Conservation (phyloP, 768 basidiomycete species). For the Chalciporus chontae region DNA sequence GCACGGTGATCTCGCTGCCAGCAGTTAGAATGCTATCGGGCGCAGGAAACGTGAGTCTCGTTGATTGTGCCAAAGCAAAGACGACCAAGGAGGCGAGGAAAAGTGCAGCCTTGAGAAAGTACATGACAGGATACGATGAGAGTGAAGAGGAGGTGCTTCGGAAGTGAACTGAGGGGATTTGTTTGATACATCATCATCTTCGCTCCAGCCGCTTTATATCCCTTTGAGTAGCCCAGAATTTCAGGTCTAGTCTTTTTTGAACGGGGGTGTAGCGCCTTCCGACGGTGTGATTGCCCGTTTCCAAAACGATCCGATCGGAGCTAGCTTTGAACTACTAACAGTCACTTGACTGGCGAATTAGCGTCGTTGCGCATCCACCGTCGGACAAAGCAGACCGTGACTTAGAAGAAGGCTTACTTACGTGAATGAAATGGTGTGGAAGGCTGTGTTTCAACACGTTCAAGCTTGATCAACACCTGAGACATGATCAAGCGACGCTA, state of each 20-base stretch:
- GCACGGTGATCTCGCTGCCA: conserved; percentile 9
- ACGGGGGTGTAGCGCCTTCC: too few species aligned
- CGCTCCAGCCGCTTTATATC: conserved; percentile 16
- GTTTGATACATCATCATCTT: background rate
- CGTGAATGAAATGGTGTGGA: background rate
- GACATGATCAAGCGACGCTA: conserved; percentile 2
- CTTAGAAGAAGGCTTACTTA: background rate
- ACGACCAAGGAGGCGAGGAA: conserved; percentile 12
- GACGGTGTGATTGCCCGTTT: too few species aligned
- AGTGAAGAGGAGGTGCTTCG: background rate
- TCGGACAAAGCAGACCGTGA: conserved; percentile 8
- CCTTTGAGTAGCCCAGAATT: background rate
- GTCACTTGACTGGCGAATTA: background rate
- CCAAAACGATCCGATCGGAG: background rate
- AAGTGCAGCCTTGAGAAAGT: conserved; percentile 11
- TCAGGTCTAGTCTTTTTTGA: background rate
- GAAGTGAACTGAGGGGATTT: background rate
- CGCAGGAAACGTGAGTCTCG: conserved; percentile 8
- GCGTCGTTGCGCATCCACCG: background rate
- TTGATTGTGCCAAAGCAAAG: conserved; percentile 15
- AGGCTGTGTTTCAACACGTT: background rate
- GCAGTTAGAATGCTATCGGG: conserved; percentile 7
- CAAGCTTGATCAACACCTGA: conserved; percentile 3
- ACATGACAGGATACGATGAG: conserved; percentile 10
- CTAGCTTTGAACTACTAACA: background rate